Evolutionary conservation across 73 alveolate genomes (phyloP).

Genomic region (Tetrahymena thermophila): DNA sequence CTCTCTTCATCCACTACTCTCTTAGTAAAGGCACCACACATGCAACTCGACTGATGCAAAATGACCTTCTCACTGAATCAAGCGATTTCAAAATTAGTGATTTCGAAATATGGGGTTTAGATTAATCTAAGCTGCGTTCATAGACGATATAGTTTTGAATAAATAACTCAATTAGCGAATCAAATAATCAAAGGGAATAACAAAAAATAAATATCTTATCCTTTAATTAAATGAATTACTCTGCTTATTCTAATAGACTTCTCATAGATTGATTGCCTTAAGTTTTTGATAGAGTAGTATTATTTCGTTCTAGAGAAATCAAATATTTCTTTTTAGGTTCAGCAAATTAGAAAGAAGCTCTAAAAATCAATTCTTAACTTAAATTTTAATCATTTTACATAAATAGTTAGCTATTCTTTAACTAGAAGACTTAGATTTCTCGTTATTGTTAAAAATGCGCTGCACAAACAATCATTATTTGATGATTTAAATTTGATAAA

Average conservation of each 20-base stretch:
- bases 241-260: neutral
- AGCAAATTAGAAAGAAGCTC: neutral
- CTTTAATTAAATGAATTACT: neutral
- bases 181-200: no score
- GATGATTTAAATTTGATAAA: neutral
- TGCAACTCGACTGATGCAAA: neutral
- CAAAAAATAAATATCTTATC: no score
- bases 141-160: neutral
- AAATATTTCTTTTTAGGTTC: no score
- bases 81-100: neutral
- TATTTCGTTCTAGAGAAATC: neutral
- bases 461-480: neutral
- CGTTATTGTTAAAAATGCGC: no score
- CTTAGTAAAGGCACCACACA: neutral
- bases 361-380: no score
- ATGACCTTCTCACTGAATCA: neutral
- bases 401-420: neutral
- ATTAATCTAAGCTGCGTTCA: neutral
- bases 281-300: no score
- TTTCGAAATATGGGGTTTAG: neutral
- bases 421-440: neutral
- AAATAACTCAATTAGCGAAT: neutral
- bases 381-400: neutral
- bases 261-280: neutral
- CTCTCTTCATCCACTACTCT: neutral